Percentiles rank a stretch among this genome's conserved stretches.
Conservation (phyloP, 441 rosid species). For the Adansonia grandidieri region DNA sequence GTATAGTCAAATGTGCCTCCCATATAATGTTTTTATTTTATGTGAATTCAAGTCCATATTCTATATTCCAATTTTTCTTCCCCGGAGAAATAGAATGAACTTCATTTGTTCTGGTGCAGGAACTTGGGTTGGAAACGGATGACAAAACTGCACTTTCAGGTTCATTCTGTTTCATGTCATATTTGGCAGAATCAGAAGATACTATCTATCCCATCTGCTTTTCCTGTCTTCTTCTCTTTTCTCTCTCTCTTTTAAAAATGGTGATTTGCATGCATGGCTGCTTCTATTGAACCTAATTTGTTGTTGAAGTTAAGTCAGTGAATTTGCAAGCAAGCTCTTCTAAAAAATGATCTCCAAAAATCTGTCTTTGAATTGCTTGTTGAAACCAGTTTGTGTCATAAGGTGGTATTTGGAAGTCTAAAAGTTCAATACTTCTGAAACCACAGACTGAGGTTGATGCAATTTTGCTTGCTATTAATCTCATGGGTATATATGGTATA, state of each 20-base stretch:
- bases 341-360: neutral
- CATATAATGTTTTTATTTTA: neutral
- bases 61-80: constrained; percentile 11
- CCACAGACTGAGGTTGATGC: neutral
- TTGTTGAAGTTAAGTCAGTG: neutral
- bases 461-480: neutral
- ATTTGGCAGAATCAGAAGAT: constrained; percentile 18
- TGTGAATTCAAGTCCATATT: neutral
- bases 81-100: constrained; percentile 23
- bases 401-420: neutral
- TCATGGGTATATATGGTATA: neutral
- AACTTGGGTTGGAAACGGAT: constrained; percentile 88
- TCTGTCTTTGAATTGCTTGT: neutral
- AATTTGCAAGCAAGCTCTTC: constrained; percentile 10
- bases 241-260: neutral
- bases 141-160: constrained; percentile 85
- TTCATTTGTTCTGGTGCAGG: constrained; percentile 50
- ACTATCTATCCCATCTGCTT: neutral
- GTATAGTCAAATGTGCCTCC: constrained; percentile 1
- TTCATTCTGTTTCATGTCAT: constrained; percentile 39
- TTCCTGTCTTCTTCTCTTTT: neutral
- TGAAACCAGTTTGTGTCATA: neutral
- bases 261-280: constrained; percentile 13
- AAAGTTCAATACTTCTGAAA: neutral
- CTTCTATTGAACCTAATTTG: neutral